Evolutionary conservation across 2,329 filamentous ascomycete species (phyloP).

Genomic region (Fusarium marasasianum): DNA sequence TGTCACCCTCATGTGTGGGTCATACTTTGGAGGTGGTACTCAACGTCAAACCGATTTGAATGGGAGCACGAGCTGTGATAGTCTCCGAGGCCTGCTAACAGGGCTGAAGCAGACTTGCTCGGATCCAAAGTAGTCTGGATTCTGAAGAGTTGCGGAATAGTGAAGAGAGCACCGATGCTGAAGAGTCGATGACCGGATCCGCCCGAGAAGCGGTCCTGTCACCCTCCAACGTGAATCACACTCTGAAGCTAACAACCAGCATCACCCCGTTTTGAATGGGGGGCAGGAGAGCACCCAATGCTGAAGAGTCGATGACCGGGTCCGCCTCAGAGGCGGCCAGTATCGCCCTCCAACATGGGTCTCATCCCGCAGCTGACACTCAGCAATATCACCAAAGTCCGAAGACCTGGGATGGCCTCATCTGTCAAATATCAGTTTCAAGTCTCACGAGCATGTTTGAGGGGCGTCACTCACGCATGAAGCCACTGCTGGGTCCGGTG

Average conservation of each 20-base stretch:
- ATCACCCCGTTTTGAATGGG: neutral
- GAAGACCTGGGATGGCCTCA: neutral
- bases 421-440: neutral
- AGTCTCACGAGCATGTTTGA: neutral
- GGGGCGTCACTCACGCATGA: neutral
- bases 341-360: neutral
- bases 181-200: neutral
- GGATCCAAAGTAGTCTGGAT: neutral
- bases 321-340: neutral
- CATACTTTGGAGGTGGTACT: neutral
- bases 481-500: neutral
- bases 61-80: neutral
- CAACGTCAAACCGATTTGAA: neutral
- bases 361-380: neutral
- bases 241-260: neutral
- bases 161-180: neutral
- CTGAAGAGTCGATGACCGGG: neutral
- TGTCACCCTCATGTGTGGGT: neutral
- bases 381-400: neutral
- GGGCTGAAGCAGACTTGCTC: neutral
- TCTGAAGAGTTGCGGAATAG: neutral
- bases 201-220: neutral
- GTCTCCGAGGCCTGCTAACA: neutral
- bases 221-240: neutral
- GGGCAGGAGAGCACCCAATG: neutral